These are phyloP conservation scores for Wickerhamiella shivajii DNA, from an alignment of 805 yeast species.

Conservation along the genomic window DNA sequence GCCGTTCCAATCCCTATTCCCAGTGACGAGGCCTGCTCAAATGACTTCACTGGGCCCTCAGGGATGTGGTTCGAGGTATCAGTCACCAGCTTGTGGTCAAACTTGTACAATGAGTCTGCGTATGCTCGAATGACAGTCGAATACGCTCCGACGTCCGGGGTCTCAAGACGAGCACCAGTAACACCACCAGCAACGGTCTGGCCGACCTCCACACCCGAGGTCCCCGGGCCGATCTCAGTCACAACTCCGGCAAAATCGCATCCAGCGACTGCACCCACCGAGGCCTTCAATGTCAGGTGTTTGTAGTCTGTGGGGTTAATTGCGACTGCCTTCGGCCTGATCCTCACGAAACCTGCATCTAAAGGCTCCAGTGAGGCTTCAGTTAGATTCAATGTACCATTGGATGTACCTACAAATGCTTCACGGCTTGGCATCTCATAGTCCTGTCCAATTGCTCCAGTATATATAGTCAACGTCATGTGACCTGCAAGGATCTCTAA, in stretches of 20 bases:
- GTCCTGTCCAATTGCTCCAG: no score
- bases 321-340: conserved; percentile 41
- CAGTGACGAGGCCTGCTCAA: conserved; percentile 51
- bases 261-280: conserved; percentile 41
- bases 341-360: conserved; percentile 29
- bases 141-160: conserved; percentile 40
- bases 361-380: no score
- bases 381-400: no score
- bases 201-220: conserved; percentile 21
- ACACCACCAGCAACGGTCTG: conserved; percentile 39
- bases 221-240: conserved; percentile 36
- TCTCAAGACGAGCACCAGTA: conserved; percentile 29
- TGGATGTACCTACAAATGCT: no score
- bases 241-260: conserved; percentile 48
- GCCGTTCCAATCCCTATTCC: conserved; percentile 40
- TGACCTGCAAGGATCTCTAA: no score
- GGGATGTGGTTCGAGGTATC: conserved; percentile 21
- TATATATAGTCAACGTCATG: no score
- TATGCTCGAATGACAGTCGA: conserved; percentile 36
- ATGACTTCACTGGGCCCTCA: conserved; percentile 31
- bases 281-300: conserved; percentile 30
- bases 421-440: no score
- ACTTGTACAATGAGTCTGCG: conserved; percentile 24
- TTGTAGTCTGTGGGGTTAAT: conserved; percentile 63
- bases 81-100: conserved; percentile 18